Percentiles rank a stretch among this genome's conserved stretches.
Evolutionary conservation across 139 green algal species (phyloP).

Genomic region (Medakamo hakoo): DNA sequence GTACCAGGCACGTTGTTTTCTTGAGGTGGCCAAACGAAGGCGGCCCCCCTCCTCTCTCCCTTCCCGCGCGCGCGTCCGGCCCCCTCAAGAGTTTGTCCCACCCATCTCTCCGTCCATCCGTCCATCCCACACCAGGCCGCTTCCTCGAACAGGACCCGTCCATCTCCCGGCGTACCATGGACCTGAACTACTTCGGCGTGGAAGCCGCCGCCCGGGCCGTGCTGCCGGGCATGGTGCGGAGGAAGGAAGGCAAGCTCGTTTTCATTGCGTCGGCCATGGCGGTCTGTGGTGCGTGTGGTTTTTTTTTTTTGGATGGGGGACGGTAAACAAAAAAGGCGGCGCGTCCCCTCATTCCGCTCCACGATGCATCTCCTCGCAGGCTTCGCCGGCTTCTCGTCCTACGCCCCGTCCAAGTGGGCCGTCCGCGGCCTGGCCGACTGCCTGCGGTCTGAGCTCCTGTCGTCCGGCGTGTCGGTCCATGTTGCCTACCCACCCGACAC

Average conservation of each 20-base stretch:
- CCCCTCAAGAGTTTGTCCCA: neutral
- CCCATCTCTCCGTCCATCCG: neutral
- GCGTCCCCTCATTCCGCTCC: neutral
- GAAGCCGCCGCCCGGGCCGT: constrained; percentile 35
- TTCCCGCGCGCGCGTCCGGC: neutral
- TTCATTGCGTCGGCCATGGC: constrained; percentile 40
- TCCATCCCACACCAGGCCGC: constrained; percentile 23
- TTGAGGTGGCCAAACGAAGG: too few species aligned
- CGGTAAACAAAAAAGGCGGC: too few species aligned
- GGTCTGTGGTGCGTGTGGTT: constrained; percentile 11
- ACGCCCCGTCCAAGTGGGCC: constrained; percentile 66
- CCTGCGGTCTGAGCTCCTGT: constrained; percentile 59
- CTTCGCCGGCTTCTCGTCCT: constrained; percentile 47
- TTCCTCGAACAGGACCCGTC: constrained; percentile 41
- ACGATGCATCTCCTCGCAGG: constrained; percentile 10
- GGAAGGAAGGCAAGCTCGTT: constrained; percentile 40
- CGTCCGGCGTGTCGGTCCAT: constrained; percentile 41
- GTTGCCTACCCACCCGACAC: constrained; percentile 70
- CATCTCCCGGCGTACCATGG: constrained; percentile 32
- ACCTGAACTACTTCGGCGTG: constrained; percentile 66
- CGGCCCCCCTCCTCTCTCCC: too few species aligned
- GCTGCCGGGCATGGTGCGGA: constrained; percentile 46
- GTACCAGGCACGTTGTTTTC: constrained; percentile 30
- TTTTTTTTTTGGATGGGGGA: neutral
- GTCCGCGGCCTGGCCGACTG: constrained; percentile 62